These are phyloP conservation scores for Ampelomyces quisqualis DNA, from an alignment of 2,329 filamentous ascomycete species.

Conservation along the genomic window DNA sequence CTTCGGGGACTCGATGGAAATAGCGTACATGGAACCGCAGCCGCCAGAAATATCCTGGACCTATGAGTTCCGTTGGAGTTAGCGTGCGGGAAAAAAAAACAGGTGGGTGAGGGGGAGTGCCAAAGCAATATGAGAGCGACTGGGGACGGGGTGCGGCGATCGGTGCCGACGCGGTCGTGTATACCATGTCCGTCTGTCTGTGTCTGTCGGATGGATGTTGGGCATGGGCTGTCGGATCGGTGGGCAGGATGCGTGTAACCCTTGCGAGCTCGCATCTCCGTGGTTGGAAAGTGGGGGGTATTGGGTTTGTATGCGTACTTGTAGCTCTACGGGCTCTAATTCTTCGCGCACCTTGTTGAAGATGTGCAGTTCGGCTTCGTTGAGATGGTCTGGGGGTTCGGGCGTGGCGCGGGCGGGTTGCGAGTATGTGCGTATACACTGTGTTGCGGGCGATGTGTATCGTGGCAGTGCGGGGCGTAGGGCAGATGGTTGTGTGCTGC, in stretches of 20 bases:
- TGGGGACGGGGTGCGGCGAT: background rate
- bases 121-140: no score
- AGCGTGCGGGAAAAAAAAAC: no score
- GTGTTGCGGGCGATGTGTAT: conserved; percentile 9
- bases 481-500: conserved; percentile 8
- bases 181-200: no score
- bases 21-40: conserved; percentile 84
- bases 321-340: conserved; percentile 48
- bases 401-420: conserved; percentile 20
- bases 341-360: conserved; percentile 50
- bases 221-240: no score
- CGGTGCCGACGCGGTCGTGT: conserved; percentile 12
- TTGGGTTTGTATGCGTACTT: conserved; percentile 48
- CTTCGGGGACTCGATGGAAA: conserved; percentile 70
- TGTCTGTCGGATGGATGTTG: no score
- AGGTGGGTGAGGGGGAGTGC: no score
- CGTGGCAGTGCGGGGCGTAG: conserved; percentile 8
- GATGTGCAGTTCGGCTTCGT: conserved; percentile 49
- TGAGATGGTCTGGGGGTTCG: conserved; percentile 51
- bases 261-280: conserved; percentile 7
- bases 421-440: conserved; percentile 26
- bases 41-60: conserved; percentile 81
- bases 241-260: conserved; percentile 9
- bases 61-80: conserved; percentile 37
- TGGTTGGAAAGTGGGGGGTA: background rate